Conservation (phyloP, 129 eudicot species). For the Oenanthe sinensis region DNA sequence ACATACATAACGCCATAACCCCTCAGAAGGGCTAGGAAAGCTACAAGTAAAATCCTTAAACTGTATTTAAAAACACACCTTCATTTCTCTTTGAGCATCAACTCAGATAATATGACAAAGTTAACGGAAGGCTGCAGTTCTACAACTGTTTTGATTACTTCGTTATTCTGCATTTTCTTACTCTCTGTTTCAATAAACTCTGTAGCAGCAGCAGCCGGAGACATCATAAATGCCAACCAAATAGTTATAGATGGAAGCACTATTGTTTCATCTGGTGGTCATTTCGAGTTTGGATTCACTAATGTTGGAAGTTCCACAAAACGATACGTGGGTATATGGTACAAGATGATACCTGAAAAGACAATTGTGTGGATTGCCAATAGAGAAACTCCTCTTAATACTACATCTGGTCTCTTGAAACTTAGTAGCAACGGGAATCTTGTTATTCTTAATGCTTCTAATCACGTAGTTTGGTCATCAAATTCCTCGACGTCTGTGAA, state of each 20-base stretch:
- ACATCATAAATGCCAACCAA: constrained; percentile 11
- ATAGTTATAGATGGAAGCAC: constrained; percentile 12
- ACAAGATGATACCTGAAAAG: too few species aligned
- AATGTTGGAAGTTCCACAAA: too few species aligned
- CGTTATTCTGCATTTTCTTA: neutral
- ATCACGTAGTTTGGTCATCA: constrained; percentile 4
- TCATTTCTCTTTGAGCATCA: too few species aligned
- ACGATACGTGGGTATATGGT: too few species aligned
- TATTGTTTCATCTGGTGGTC: neutral
- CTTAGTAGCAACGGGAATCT: neutral
- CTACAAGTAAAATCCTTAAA: too few species aligned
- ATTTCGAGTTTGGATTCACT: too few species aligned
- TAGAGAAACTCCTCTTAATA: constrained; percentile 12
- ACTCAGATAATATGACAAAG: neutral
- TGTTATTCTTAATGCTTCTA: neutral
- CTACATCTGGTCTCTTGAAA: constrained; percentile 13
- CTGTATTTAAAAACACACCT: too few species aligned
- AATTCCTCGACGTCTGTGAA: neutral
- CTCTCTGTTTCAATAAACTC: neutral
- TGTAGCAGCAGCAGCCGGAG: neutral
- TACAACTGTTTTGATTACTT: neutral
- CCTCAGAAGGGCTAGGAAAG: too few species aligned
- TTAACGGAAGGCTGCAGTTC: neutral
- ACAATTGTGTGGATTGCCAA: constrained; percentile 25
- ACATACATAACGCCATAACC: too few species aligned